Evolutionary conservation across 2,329 filamentous ascomycete genomes (phyloP), one percentile per base, ranked within the genome.

Genomic region (Sarocladiaceae sp.): DNA sequence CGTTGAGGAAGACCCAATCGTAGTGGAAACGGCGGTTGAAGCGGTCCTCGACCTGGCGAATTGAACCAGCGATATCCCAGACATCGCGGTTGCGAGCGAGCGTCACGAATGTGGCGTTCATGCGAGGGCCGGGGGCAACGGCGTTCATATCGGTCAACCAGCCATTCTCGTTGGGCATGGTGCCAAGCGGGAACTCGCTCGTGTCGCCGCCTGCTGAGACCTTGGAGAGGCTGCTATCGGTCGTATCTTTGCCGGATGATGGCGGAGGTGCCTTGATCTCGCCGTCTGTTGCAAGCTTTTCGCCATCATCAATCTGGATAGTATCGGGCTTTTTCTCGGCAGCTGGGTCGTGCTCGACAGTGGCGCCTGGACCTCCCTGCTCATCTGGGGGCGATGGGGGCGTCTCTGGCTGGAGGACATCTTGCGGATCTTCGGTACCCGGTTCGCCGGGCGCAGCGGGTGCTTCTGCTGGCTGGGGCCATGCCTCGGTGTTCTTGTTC

Each of bases 1-100:
- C 93, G 67, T 98, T 98, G 50, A 98, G 73, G 70, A 98, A 98
- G 44, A 98, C 91, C 94, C 94, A 98, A 63, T 97, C 91, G 68
- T 98, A 98, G 72, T 95, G 83, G 72, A 86, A 97, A 58, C 91
- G 86, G 58, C 82, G 81, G 72, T 98, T 98, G 80, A 98, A 98
- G 60, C 93, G 87, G 66, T 98, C 93, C 68, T 98, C 93, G 46
- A 98, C 82, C 60, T 95, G 88, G 46, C 93, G 88, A 60, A 98
- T 98, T 11, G 90, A 96, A 58, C 88, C 82, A 50, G 89, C 87
- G 60, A 98, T 95, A 42, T 98, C 93, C 93, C 93, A 98, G 21
- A 97, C 71, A 60, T 98, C 93, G 45, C 73, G 76, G 69, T 98
- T 98, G 58, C 93, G 84, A 44, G 93, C 93, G 49, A 98, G 78